Base-by-base conservation (phyloP, 164 flowering plant species). In the Vitis labrusca region DNA sequence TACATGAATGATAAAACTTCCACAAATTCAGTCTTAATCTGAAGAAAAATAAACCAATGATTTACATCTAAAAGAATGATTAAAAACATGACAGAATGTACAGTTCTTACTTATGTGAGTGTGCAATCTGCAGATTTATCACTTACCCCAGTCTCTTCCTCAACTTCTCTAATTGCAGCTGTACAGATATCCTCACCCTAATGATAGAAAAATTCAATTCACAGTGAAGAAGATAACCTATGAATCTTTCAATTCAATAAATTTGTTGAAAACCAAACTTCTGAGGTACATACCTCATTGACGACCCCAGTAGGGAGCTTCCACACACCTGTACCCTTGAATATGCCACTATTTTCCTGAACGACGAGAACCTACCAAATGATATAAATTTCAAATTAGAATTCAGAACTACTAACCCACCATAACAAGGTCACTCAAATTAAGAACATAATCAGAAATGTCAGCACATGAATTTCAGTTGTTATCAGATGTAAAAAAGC, bases 1-100 rank as follows among this genome's bases (percentile, higher is more conserved):
- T 76, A 91, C 97, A 93, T 87, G 83, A 91, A 91, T 68, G 88
- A 92, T 59, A 93, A 73, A 27, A 91, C 73, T 82, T 93, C 95
- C 29, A 88, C 76, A 72, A 93, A 93, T 71, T 91, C 87, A 11
- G 95, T 37, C 11, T 88, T 91, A 63, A 93, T 77, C 97, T 91
- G 91, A 64, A 70, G 59, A 48, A 65, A 23, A 13, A 64, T 12
- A 32, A 32, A 57, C 17, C 9, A 19, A 27, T 11, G 3, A 19
- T 8, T 57, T 16, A 23, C 27, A 23, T 37, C 44, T 37, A 0
- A 37, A 37, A 37, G 44, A 6, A 3, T 37, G 44, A 37, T 6
- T 37, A 37, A 37, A 37, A 37, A 6, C 44, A 3, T 37, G 44
- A 37, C 5, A 37, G 44, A 37, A 37, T 37, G 44, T 37, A 37